Evolutionary conservation across 768 basidiomycete genomes (phyloP).

Genomic region (Kwoniella mangroviensis): DNA sequence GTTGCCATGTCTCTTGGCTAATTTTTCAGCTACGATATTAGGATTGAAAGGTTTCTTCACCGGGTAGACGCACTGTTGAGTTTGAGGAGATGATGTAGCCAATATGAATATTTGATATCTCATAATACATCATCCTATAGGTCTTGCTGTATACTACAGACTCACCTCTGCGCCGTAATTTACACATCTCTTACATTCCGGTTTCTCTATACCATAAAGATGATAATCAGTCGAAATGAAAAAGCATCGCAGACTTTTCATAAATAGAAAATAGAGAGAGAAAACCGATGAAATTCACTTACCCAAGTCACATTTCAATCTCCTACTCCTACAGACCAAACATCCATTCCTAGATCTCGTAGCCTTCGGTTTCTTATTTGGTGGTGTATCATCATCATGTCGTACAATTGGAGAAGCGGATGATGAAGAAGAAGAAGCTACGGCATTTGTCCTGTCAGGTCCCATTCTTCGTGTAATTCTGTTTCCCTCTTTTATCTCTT

Average conservation of each 20-base stretch:
- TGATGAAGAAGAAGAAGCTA: background rate
- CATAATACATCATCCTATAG: background rate
- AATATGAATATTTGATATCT: no score
- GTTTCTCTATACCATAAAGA: conserved; percentile 6
- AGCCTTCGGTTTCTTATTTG: conserved; percentile 1
- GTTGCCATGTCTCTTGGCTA: conserved; percentile 19
- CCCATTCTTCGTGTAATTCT: no score
- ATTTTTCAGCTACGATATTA: conserved; percentile 17
- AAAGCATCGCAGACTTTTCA: background rate
- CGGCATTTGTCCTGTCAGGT: background rate
- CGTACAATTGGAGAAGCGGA: background rate
- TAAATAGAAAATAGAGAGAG: no score
- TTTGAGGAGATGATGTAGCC: no score
- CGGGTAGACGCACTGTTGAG: conserved; percentile 33
- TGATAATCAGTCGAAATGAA: background rate
- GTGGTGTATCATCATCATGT: background rate
- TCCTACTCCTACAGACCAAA: conserved; percentile 22
- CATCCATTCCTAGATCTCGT: conserved; percentile 23
- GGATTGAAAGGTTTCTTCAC: conserved; percentile 36
- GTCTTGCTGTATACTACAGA: background rate
- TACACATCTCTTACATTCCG: conserved; percentile 25
- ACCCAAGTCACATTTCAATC: conserved; percentile 26
- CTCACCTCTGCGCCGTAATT: conserved; percentile 27
- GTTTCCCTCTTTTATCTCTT: background rate
- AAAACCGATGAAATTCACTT: background rate